These are phyloP conservation scores for Escovopsis sp. DNA, from an alignment of 2,329 filamentous ascomycete genomes.

Conservation along the genomic window DNA sequence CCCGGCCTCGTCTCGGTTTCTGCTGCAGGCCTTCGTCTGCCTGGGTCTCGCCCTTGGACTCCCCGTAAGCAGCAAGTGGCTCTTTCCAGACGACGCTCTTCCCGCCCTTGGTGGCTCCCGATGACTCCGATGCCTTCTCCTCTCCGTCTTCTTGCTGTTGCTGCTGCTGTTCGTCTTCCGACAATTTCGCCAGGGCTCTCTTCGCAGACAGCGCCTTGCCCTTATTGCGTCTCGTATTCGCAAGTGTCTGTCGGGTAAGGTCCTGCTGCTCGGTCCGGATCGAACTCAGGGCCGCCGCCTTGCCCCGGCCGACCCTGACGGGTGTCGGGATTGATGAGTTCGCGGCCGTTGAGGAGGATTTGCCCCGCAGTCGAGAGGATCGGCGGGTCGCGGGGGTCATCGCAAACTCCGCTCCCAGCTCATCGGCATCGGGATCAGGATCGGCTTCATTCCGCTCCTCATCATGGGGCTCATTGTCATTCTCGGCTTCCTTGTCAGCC, in stretches of 20 bases:
- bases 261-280: constrained; percentile 19
- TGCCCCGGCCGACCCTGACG: constrained; percentile 17
- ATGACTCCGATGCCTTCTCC: constrained; percentile 7
- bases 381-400: constrained; percentile 13
- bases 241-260: constrained; percentile 17
- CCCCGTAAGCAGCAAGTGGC: constrained; percentile 16
- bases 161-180: constrained; percentile 8
- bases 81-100: constrained; percentile 22
- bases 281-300: constrained; percentile 9
- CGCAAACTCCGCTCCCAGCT: constrained; percentile 8
- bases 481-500: too few relatives aligned
- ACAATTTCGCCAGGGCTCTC: constrained; percentile 18
- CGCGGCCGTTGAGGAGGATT: constrained; percentile 5
- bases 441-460: not conserved
- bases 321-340: constrained; percentile 22
- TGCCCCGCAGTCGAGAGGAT: constrained; percentile 19
- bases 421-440: not conserved
- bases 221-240: constrained; percentile 22
- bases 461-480: too few relatives aligned
- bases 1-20: constrained; percentile 12
- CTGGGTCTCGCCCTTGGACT: constrained; percentile 8
- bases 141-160: constrained; percentile 7
- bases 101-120: constrained; percentile 7
- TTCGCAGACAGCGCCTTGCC: constrained; percentile 21
- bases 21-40: constrained; percentile 12